These are phyloP conservation scores for Nasturtium officinale DNA, from an alignment of 345 rosid species.

Conservation along the genomic window DNA sequence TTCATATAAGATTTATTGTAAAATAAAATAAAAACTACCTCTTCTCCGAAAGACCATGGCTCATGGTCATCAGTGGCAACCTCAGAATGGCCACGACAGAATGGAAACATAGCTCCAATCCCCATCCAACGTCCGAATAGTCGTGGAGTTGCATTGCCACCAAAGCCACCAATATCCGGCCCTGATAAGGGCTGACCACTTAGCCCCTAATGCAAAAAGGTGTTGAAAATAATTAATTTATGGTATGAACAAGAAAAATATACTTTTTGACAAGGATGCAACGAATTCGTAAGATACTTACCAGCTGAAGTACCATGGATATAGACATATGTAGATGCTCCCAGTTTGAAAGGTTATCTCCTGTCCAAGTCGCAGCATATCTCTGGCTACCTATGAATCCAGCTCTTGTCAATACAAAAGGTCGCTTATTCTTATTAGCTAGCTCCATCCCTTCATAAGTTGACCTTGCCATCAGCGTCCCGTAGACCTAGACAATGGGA, in stretches of 20 bases:
- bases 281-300: slow-evolving; percentile 42
- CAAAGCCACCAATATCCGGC: slow-evolving; percentile 97
- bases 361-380: slow-evolving; percentile 94
- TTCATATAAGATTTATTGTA: too few relatives aligned
- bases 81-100: slow-evolving; percentile 90
- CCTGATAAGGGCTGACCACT: slow-evolving; percentile 96
- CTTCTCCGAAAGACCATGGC: slow-evolving; percentile 97
- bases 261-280: too few relatives aligned
- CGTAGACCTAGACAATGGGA: slow-evolving; percentile 63
- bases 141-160: slow-evolving; percentile 82
- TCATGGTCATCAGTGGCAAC: slow-evolving; percentile 71
- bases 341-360: slow-evolving; percentile 94
- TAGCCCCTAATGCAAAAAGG: slow-evolving; percentile 82
- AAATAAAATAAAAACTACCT: too few relatives aligned
- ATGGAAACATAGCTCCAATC: slow-evolving; percentile 88
- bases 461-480: slow-evolving; percentile 91
- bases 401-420: slow-evolving; percentile 96
- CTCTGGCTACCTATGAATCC: slow-evolving; percentile 89
- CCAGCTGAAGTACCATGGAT: slow-evolving; percentile 95
- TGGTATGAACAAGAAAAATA: too few relatives aligned
- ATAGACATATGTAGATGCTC: slow-evolving; percentile 91
- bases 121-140: slow-evolving; percentile 98
- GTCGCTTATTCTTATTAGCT: slow-evolving; percentile 71
- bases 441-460: slow-evolving; percentile 85
- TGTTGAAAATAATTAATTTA: too few relatives aligned